Evolutionary conservation across 805 yeast species (phyloP), one percentile per base, ranked within the genome.

Genomic region (Candida ficus): DNA sequence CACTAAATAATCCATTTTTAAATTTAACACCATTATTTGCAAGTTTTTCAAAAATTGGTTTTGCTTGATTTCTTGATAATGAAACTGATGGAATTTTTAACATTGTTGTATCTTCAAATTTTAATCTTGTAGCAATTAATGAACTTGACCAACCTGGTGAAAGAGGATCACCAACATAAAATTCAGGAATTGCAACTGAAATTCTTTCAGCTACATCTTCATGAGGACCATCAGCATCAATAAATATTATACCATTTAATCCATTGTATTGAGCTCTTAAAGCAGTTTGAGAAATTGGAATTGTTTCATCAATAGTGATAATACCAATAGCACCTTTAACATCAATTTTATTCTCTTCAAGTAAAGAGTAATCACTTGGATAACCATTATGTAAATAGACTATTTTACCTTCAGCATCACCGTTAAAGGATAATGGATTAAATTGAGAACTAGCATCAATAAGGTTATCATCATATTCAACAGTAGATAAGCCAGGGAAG

Each of bases 71-170:
- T 78, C 83, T 80, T 0, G 95, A 81, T 8, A 89, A 64, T 0
- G 96, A 90, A 1, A 86, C 66, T 7, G 84, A 71, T 1, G 96
- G 95, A 5, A 91, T 76, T 14, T 77, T 71, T 1, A 95, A 84
- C 2, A 75, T 66, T 5, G 56, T 57, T 0, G 85, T 74, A 13
- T 73, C 63, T 5, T 66, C 60, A 63, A 78, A 64, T 12, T 60
- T 62, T 14, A 66, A 54, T 41, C 68, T 66, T 13, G 66, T 66
- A 33, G 62, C 62, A 41, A 60, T 58, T 18, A 64, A 66, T 29
- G 63, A 63, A 18, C 75, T 64, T 0, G 81, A 68, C 80, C 83
- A 78, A 2, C 95, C 96, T 0, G 95, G 95, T 3, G 84, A 72
- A 27, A 85, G 57, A 4, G 88, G 75, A 58, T 89, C 93, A 8